Conservation (phyloP, 2,329 filamentous ascomycete species). For the Fusarium sp. region DNA sequence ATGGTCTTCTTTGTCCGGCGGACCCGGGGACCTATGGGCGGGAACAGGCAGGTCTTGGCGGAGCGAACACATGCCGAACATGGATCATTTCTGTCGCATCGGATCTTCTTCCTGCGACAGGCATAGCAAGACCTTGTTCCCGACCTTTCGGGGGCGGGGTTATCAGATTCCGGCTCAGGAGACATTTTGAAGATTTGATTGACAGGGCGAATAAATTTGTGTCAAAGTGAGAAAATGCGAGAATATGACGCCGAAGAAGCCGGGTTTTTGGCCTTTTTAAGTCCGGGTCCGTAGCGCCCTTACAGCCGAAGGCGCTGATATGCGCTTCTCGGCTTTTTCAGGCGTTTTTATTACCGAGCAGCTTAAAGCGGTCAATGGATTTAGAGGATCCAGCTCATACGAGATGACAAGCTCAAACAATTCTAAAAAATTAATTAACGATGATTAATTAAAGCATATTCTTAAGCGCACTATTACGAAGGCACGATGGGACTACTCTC, state of each 20-base stretch:
- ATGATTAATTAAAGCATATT: too few relatives aligned
- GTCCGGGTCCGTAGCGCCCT: neutral
- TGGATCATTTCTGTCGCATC: constrained; percentile 3
- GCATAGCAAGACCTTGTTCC: neutral
- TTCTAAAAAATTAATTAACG: too few relatives aligned
- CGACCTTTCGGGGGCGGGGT: neutral
- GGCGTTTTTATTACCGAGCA: neutral
- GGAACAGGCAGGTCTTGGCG: neutral
- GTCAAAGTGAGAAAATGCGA: neutral
- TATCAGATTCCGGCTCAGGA: neutral
- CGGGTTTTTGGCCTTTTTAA: neutral
- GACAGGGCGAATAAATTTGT: neutral
- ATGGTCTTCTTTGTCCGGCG: constrained; percentile 12
- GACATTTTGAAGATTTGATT: neutral
- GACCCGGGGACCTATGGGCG: neutral
- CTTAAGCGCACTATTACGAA: too few relatives aligned
- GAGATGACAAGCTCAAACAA: too few relatives aligned
- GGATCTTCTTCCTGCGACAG: constrained; percentile 13
- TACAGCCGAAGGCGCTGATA: neutral
- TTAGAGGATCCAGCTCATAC: too few relatives aligned
- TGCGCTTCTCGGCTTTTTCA: neutral
- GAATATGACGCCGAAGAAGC: neutral
- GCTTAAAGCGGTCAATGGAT: too few relatives aligned
- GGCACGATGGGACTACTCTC: too few relatives aligned
- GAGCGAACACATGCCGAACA: neutral